These are phyloP conservation scores for Salvia rosmarinus DNA, from an alignment of 257 asterid genomes.

Conservation along the genomic window DNA sequence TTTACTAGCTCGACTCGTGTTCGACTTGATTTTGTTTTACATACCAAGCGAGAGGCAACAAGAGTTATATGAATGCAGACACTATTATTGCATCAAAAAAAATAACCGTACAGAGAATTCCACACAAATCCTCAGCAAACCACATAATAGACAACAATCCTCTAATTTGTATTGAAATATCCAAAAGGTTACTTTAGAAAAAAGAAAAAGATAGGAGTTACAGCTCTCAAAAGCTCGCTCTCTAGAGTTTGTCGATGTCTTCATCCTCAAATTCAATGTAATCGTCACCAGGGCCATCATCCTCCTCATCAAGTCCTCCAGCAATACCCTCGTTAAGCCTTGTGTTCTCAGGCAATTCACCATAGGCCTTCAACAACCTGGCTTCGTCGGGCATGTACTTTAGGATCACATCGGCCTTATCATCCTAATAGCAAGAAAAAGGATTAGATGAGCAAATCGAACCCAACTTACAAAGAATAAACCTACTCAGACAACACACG, in stretches of 20 bases:
- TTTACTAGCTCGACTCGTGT: constrained; percentile 23
- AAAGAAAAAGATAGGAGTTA: neutral
- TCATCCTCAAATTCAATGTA: constrained; percentile 91
- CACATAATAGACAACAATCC: constrained; percentile 25
- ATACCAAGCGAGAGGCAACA: neutral
- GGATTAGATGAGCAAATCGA: neutral
- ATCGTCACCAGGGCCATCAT: constrained; percentile 62
- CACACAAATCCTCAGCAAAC: constrained; percentile 29
- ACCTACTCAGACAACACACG: neutral
- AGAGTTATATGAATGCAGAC: neutral
- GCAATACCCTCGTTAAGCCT: constrained; percentile 87
- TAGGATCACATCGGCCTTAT: constrained; percentile 84
- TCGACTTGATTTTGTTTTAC: neutral
- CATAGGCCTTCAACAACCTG: constrained; percentile 84
- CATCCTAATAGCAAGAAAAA: constrained; percentile 53
- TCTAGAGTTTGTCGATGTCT: constrained; percentile 82
- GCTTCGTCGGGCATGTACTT: constrained; percentile 97
- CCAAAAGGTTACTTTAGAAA: constrained; percentile 1
- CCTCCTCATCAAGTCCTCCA: constrained; percentile 77
- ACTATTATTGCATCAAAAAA: constrained; percentile 37
- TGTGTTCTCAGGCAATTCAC: constrained; percentile 86
- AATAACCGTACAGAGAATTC: constrained; percentile 35
- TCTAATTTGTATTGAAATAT: constrained; percentile 18
- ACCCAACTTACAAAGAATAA: neutral
- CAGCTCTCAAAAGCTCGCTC: neutral